Evolutionary conservation across 805 yeast genomes (phyloP), one percentile per base, ranked within the genome.

Genomic region (Hermanozyma aechmeae): DNA sequence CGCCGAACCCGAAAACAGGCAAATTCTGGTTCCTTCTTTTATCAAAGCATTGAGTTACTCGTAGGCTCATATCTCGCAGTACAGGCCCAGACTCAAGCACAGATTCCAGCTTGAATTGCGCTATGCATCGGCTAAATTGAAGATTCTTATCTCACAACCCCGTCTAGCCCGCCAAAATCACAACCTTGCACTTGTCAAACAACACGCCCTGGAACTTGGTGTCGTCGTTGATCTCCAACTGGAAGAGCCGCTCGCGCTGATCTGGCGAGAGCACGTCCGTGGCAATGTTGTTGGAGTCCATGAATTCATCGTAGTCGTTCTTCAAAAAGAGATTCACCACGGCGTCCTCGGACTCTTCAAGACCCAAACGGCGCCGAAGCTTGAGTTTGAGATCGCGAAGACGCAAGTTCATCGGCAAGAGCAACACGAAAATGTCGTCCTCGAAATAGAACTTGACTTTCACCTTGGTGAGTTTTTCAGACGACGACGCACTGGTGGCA

Each of bases 391-490:
- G 46, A 33, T 72, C 79, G 19, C 53, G 58, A 25, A 71, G 49
- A 4, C 70, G 56, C 28, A 69, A 65, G 35, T 57, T 61, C 10
- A 60, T 45, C 18, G 75, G 73, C 22, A 76, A 56, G 35, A 75
- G 52, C 24, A 82, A 61, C 2, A 85, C 92, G 59, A 81, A 82
- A 11, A 82, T 82, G 47, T 82, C 94, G 44, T 80, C 92, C 34
- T 76, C 77, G 45, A 73, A 80, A 49, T 77, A 82, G 45, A 82
- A 79, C 50, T 82, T 82, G 29, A 81, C 71, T 50, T 82, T 82
- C 13, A 63, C 56, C 42, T 72, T 73, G 21, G 45, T 15, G 14
- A 25, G 40, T 28, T 45, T 45, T 11, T 29, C 51, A 13, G 43
- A 46, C 25, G 53, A 49, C 13, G 52, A 45, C 16, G 42, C 34